Percentiles rank a stretch among this genome's conserved stretches.
Conservation (phyloP, 306 rosid species). For the Mimosa bimucronata region DNA sequence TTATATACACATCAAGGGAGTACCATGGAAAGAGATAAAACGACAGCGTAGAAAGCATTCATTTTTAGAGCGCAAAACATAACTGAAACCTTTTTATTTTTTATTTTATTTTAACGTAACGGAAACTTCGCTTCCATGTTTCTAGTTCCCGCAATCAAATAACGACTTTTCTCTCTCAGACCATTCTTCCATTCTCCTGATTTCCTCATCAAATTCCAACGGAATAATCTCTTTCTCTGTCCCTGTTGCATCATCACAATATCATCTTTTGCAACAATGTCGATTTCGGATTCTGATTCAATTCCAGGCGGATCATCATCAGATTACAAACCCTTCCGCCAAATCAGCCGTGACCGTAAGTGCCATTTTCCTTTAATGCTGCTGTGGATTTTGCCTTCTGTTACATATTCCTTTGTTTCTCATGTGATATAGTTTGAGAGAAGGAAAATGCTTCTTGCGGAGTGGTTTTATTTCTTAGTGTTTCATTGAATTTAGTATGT, state of each 20-base stretch:
- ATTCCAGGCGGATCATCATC: conserved; percentile 53
- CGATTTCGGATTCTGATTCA: conserved; percentile 83
- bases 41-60: too few species aligned
- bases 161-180: conserved; percentile 51
- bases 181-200: conserved; percentile 32
- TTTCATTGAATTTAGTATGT: too few species aligned
- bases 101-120: too few species aligned
- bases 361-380: conserved; percentile 10
- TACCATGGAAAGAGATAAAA: too few species aligned
- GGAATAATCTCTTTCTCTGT: conserved; percentile 26
- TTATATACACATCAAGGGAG: too few species aligned
- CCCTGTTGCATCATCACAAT: conserved; percentile 22
- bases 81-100: too few species aligned
- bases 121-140: conserved; percentile 41
- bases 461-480: too few species aligned
- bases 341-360: conserved; percentile 84
- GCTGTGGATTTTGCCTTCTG: not conserved
- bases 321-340: conserved; percentile 73
- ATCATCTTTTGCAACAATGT: conserved; percentile 56
- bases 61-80: conserved; percentile 40
- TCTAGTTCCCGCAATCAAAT: conserved; percentile 44
- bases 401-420: conserved; percentile 32
- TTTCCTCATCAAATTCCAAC: conserved; percentile 31
- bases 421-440: conserved; percentile 19
- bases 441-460: too few species aligned